Conservation (phyloP, 495 filamentous ascomycete genomes). For the Parathielavia hyrcaniae region DNA sequence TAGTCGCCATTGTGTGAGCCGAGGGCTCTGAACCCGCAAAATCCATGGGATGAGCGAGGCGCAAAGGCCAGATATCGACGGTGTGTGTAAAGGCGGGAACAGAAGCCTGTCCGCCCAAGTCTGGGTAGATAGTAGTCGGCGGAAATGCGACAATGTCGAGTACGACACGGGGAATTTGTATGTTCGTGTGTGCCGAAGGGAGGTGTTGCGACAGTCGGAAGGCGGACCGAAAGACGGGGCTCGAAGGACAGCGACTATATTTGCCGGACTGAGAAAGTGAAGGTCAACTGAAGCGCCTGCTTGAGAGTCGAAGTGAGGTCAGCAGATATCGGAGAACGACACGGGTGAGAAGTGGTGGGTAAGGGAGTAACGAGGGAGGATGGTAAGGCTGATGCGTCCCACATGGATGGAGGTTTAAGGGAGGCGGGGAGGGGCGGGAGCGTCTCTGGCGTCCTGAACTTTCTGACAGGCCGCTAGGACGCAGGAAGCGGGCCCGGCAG, state of each 20-base stretch:
- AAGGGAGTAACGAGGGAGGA: slow-evolving; percentile 16
- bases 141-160: slow-evolving; percentile 9
- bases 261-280: slow-evolving; percentile 8
- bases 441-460: not conserved
- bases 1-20: slow-evolving; percentile 18
- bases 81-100: slow-evolving; percentile 3
- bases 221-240: too few relatives aligned
- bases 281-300: slow-evolving; percentile 9
- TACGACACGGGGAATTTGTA: not conserved
- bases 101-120: slow-evolving; percentile 17
- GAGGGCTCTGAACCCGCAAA: slow-evolving; percentile 13
- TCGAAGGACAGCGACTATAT: not conserved
- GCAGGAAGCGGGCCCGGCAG: slow-evolving; percentile 7
- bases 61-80: not conserved
- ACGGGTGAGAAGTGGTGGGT: slow-evolving; percentile 20
- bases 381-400: slow-evolving; percentile 34
- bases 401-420: slow-evolving; percentile 3
- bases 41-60: not conserved
- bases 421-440: slow-evolving; percentile 11
- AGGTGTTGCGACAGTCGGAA: not conserved
- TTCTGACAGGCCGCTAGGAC: slow-evolving; percentile 1
- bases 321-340: slow-evolving; percentile 17
- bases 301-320: slow-evolving; percentile 10
- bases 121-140: not conserved
- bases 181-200: not conserved